Evolutionary conservation across 2,329 filamentous ascomycete species (phyloP).

Genomic region (Torrubiellomyces zombiae): DNA sequence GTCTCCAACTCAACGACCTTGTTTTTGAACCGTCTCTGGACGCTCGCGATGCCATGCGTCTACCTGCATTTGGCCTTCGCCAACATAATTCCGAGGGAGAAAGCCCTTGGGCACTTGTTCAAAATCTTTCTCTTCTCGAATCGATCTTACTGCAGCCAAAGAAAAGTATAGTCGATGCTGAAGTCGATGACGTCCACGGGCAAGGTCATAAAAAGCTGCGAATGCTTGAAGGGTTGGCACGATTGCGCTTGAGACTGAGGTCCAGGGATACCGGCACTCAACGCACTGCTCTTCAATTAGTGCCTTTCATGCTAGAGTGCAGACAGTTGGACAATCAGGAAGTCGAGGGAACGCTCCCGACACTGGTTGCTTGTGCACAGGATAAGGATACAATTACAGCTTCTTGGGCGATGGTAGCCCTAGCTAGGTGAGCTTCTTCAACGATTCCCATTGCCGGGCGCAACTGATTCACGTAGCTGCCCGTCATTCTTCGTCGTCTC

Average conservation of each 20-base stretch:
- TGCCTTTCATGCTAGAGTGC: slow-evolving; percentile 38
- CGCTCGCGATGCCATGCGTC: slow-evolving; percentile 26
- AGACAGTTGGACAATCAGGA: slow-evolving; percentile 30
- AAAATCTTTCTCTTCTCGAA: slow-evolving; percentile 42
- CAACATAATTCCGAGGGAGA: slow-evolving; percentile 37
- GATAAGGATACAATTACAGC: slow-evolving; percentile 53
- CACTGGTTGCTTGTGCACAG: slow-evolving; percentile 39
- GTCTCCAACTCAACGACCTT: slow-evolving; percentile 65
- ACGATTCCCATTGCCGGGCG: too few species aligned
- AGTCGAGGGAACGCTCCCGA: slow-evolving; percentile 36
- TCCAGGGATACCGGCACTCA: slow-evolving; percentile 26
- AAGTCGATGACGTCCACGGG: slow-evolving; percentile 16
- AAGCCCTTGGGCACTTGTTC: slow-evolving; percentile 42
- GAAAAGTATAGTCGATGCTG: slow-evolving; percentile 8
- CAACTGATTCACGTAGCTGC: slow-evolving; percentile 16
- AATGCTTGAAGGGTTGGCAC: slow-evolving; percentile 22
- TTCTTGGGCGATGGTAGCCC: slow-evolving; percentile 75
- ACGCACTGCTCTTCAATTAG: slow-evolving; percentile 36
- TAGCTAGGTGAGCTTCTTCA: slow-evolving; percentile 45
- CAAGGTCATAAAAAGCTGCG: slow-evolving; percentile 37
- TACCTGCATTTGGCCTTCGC: slow-evolving; percentile 35
- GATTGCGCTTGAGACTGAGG: slow-evolving; percentile 31
- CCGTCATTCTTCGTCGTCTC: slow-evolving; percentile 8
- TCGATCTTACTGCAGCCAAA: slow-evolving; percentile 20
- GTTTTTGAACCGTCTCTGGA: slow-evolving; percentile 32